These are phyloP conservation scores for Lentinula edodes DNA, from an alignment of 768 basidiomycete genomes.

Conservation along the genomic window DNA sequence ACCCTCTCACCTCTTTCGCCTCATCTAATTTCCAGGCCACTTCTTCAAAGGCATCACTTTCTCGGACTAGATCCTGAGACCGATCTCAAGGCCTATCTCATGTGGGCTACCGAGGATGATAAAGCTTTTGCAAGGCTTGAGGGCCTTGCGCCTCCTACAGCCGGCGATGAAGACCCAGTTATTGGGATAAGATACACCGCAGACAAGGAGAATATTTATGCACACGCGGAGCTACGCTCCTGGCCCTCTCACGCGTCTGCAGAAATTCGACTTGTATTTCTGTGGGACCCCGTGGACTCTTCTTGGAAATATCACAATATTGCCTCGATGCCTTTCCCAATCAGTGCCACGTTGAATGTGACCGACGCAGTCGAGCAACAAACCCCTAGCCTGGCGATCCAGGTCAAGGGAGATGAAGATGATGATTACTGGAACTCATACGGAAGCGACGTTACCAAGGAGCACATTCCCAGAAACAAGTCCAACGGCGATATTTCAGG, in stretches of 20 bases:
- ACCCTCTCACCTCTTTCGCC: slow-evolving; percentile 42
- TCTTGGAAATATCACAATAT: slow-evolving; percentile 72
- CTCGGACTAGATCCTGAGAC: slow-evolving; percentile 44
- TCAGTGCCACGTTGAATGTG: slow-evolving; percentile 23
- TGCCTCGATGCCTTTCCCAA: slow-evolving; percentile 67
- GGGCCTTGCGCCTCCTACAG: slow-evolving; percentile 35
- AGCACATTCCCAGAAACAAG: slow-evolving; percentile 15
- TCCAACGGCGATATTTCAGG: neutral
- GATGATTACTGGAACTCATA: slow-evolving; percentile 71
- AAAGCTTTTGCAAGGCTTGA: slow-evolving; percentile 37
- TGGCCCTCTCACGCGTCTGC: slow-evolving; percentile 31
- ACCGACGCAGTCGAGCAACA: slow-evolving; percentile 3
- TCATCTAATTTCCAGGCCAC: slow-evolving; percentile 53
- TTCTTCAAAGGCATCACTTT: slow-evolving; percentile 62
- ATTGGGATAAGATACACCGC: slow-evolving; percentile 17
- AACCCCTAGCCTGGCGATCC: slow-evolving; percentile 5
- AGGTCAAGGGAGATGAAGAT: slow-evolving; percentile 30
- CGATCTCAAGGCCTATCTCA: slow-evolving; percentile 51
- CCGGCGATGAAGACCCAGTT: slow-evolving; percentile 10
- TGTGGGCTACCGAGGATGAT: slow-evolving; percentile 51
- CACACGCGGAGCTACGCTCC: slow-evolving; percentile 37
- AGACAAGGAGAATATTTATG: slow-evolving; percentile 48
- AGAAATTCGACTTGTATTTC: slow-evolving; percentile 58
- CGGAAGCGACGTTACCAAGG: slow-evolving; percentile 30
- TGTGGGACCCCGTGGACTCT: slow-evolving; percentile 43